Percentiles rank a stretch among this genome's conserved stretches.
Evolutionary conservation across 352 stramenopile species (phyloP).

Genomic region (Phytophthora pinifolia): DNA sequence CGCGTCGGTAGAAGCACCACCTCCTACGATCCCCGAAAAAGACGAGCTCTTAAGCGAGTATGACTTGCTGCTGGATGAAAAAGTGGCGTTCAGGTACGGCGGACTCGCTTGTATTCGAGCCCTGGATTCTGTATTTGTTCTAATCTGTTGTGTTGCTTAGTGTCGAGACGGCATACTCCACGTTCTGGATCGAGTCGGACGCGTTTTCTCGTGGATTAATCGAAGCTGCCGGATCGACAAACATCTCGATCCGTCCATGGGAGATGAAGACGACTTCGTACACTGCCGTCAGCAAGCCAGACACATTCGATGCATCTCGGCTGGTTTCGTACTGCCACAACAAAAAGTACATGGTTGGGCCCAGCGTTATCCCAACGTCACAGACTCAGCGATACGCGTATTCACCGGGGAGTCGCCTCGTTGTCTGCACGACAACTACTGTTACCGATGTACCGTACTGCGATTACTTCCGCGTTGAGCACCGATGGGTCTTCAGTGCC

Average conservation of each 20-base stretch:
- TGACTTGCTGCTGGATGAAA: slow-evolving; percentile 73
- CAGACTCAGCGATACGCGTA: slow-evolving; percentile 75
- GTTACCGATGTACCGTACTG: slow-evolving; percentile 83
- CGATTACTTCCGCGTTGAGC: slow-evolving; percentile 87
- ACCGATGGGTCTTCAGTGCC: slow-evolving; percentile 81
- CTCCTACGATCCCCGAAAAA: slow-evolving; percentile 33
- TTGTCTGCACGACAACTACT: slow-evolving; percentile 71
- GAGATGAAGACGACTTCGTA: slow-evolving; percentile 41
- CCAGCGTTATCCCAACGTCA: slow-evolving; percentile 71
- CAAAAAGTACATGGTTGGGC: slow-evolving; percentile 90
- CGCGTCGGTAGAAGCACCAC: slow-evolving; percentile 12
- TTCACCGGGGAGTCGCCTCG: slow-evolving; percentile 39
- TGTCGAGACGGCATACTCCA: slow-evolving; percentile 60
- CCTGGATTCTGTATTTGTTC: not conserved
- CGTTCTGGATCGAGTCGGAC: slow-evolving; percentile 63
- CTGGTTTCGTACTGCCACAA: slow-evolving; percentile 73
- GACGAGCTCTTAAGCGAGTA: slow-evolving; percentile 67
- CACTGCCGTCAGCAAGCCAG: slow-evolving; percentile 51
- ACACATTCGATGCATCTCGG: slow-evolving; percentile 65
- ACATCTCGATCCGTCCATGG: slow-evolving; percentile 59
- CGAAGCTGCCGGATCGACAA: slow-evolving; percentile 51
- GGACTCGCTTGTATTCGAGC: not conserved
- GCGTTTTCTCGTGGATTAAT: slow-evolving; percentile 53
- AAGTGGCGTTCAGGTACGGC: slow-evolving; percentile 66
- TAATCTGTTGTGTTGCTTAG: slow-evolving; percentile 30